These are phyloP conservation scores for Kodamaea kaohsiungensis DNA, from an alignment of 805 yeast genomes.

Conservation along the genomic window DNA sequence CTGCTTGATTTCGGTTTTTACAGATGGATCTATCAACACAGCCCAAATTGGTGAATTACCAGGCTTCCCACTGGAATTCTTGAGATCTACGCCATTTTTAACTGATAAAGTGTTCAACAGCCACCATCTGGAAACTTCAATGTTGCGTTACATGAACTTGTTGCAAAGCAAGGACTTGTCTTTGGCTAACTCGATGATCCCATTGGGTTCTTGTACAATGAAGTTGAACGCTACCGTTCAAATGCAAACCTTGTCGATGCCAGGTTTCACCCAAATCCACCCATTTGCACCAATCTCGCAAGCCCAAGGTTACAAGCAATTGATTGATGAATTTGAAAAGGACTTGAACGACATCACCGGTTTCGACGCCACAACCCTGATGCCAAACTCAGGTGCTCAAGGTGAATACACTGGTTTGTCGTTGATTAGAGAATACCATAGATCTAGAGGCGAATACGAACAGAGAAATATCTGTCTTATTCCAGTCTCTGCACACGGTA, in stretches of 20 bases:
- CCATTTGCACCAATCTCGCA: conserved; percentile 92
- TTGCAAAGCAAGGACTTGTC: conserved; percentile 88
- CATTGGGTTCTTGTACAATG: conserved; percentile 98
- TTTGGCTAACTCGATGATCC: conserved; percentile 94
- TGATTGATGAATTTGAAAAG: conserved; percentile 72
- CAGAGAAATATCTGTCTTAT: conserved; percentile 86
- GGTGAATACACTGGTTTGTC: conserved; percentile 96
- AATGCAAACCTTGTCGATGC: conserved; percentile 94
- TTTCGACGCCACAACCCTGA: conserved; percentile 83
- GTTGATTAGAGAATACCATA: conserved; percentile 76
- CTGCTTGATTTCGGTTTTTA: conserved; percentile 61
- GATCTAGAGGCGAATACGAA: conserved; percentile 61
- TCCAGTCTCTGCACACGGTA: conserved; percentile 98
- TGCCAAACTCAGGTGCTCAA: conserved; percentile 98
- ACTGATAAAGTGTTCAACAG: conserved; percentile 77
- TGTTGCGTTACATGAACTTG: conserved; percentile 85
- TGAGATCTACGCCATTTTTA: conserved; percentile 61
- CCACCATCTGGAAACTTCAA: conserved; percentile 92
- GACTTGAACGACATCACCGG: conserved; percentile 94
- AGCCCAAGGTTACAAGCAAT: conserved; percentile 80
- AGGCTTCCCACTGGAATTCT: conserved; percentile 46
- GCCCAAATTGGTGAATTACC: conserved; percentile 42
- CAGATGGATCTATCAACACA: conserved; percentile 30
- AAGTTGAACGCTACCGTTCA: conserved; percentile 93
- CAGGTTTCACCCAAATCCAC: conserved; percentile 84